Evolutionary conservation across 2,329 filamentous ascomycete genomes (phyloP), one percentile per base, ranked within the genome.

Genomic region (Chalara sp.): DNA sequence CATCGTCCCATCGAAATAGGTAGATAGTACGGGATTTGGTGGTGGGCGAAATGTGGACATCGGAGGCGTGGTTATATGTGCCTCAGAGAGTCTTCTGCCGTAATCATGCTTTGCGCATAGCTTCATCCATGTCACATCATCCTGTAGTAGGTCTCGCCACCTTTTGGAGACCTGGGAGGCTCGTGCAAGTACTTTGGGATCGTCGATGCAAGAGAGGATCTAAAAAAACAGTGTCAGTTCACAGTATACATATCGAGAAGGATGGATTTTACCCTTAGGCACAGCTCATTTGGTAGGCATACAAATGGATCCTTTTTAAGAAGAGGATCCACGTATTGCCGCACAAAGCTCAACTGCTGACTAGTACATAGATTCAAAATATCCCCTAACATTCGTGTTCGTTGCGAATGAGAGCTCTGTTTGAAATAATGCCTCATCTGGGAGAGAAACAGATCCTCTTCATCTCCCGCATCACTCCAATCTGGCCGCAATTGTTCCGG

Each of bases 61-160:
- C 5, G 56, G 55, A 39, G 58, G 57, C 8, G 56, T 54, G 30
- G 49, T 52, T 39, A 56, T 41, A 30, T 64, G 56, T 40, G 58
- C 51, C 55, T 63, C 61, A 12, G 79, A 82, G 48, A 80, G 66
- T 52, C 76, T 73, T 42, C 79, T 75, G 68, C 69, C 82, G 68
- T 96, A 99, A 55, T 93, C 90, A 67, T 96, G 92, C 70, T 96
- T 96, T 58, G 95, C 89, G 67, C 92, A 97, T 21, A 99, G 78
- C 55, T 93, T 89, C 73, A 96, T 96, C 93, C 93, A 99, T 1
- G 93, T 95, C 71, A 96, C 91, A 68, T 99, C 93, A 67, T 99
- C 93, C 65, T 87, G 92, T 46, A 99, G 77, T 6, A 99, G 77
- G 68, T 96, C 91, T 56, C 89, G 81, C 93, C 93, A 99, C 67